Base-by-base conservation (phyloP, 2,329 filamentous ascomycete genomes). In the Torrubiellomyces zombiae region DNA sequence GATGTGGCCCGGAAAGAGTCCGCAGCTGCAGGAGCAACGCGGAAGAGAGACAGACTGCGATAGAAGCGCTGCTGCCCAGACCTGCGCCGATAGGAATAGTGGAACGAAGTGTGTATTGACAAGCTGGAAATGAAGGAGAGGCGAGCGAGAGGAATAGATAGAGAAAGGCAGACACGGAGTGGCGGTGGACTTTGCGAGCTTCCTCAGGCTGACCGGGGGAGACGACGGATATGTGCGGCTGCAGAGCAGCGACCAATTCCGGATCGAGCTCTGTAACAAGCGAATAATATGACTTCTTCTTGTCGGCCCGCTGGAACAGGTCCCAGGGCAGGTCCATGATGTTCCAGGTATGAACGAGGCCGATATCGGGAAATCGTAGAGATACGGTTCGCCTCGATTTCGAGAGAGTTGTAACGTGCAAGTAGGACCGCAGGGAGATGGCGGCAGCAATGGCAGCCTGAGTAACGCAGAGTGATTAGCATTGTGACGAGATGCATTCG, bases 211-310 rank as follows among this genome's bases (percentile, higher is more conserved):
- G 64, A 28, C 61, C 50, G 7, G 63, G 56, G 6, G 82, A 91
- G 21, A 98, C 70, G 28, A 62, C 51, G 28, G 62, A 59, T 14
- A 94, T 68, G 44, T 83, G 75, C 14, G 86, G 83, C 48, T 83
- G 66, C 38, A 95, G 68, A 3, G 82, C 78, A 19, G 67, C 70
- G 26, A 92, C 56, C 13, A 98, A 67, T 27, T 93, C 82, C 3
- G 67, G 63, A 43, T 98, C 89, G 31, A 98, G 69, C 24, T 67
- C 63, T 9, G 81, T 92, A 26, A 89, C 76, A 23, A 85, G 63
- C 37, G 89, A 81, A 53, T 93, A 93, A 57, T 95, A 95, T 42
- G 75, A 79, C 58, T 89, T 93, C 58, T 93, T 94, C 60, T 91
- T 92, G 16, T 64, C 66, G 0, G 82, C 72, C 12, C 75, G 66